Percentiles rank a stretch among this genome's conserved stretches.
Conservation (phyloP, 495 filamentous ascomycete species). For the Lepraria neglecta region DNA sequence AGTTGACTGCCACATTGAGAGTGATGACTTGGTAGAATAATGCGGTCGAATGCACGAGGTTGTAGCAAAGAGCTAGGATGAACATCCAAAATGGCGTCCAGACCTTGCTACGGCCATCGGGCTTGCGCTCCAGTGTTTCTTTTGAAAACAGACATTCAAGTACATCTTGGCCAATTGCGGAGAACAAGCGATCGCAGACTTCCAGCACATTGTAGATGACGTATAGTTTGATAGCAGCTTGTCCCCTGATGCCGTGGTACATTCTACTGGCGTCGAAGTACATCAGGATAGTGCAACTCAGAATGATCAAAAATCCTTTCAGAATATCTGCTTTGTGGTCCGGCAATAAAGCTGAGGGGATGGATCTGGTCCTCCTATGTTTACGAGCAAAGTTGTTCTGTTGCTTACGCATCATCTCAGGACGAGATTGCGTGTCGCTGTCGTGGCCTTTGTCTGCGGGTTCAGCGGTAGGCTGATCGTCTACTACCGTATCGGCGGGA, state of each 20-base stretch:
- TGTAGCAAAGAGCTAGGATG: constrained; percentile 77
- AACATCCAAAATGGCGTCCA: constrained; percentile 88
- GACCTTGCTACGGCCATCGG: constrained; percentile 88
- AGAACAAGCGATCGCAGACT: constrained; percentile 76
- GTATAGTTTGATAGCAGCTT: constrained; percentile 95
- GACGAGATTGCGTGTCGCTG: not conserved
- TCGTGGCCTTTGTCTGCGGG: not conserved
- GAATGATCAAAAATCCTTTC: constrained; percentile 77
- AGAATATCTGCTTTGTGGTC: constrained; percentile 94
- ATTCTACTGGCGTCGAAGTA: constrained; percentile 91
- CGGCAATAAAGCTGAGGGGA: constrained; percentile 72
- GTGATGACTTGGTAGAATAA: constrained; percentile 97
- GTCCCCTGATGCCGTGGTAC: constrained; percentile 96
- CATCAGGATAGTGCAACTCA: constrained; percentile 80
- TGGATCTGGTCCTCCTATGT: constrained; percentile 74
- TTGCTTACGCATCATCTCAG: constrained; percentile 25
- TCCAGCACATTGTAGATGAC: constrained; percentile 98
- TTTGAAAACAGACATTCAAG: constrained; percentile 91
- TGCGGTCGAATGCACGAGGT: constrained; percentile 73
- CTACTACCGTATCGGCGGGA: not conserved
- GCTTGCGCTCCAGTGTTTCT: constrained; percentile 81
- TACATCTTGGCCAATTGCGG: constrained; percentile 90
- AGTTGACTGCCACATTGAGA: constrained; percentile 96
- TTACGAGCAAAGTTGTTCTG: constrained; percentile 37
- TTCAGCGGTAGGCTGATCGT: not conserved